Base-by-base conservation (phyloP, 192 early-diverging fungal species). In the Endogone sp. region DNA sequence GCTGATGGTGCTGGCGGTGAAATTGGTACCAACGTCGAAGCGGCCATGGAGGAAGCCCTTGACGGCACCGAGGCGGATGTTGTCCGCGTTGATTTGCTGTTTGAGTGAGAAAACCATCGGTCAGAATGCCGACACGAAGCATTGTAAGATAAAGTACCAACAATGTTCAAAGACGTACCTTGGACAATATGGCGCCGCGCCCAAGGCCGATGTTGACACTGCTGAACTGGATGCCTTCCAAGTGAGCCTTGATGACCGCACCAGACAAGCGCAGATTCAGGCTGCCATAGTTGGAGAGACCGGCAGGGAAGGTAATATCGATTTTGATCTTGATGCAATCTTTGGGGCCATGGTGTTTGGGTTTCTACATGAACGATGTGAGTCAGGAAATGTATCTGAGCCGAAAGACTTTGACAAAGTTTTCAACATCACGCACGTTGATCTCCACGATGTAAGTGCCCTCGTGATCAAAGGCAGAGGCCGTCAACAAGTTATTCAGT, bases 391-490 rank as follows among this genome's bases (percentile, higher is more conserved):
- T n/a, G n/a, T n/a, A n/a, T n/a, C n/a, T n/a, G n/a, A 11, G 37
- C 37, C 16, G 37, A 6, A 16, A 49, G 37, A 49, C 6, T 16
- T 6, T 49, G 1, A 49, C 37, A 16, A 6, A 16, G 37, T 49
- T 49, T 49, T 16, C 6, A 16, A 1, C 6, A 1, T 29, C 22
- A 22, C 49, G 58, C 3, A 64, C 31, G 29, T 69, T 70, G 23
- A 75, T 60, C 49, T 75, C 64, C 63, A 75, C 64, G 62, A 65
- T 27, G 20, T 75, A 75, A 58, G 65, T 21, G 0, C 73, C 73
- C 29, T 75, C 64, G n/a, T 75, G 56, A 16, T 75, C 63, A 31
- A 75, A 70, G 6, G 73, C 63, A 28, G 68, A 24, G 11, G 70
- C 24, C 0, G 37, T 11, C 0, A 75, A 66, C 20, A 11, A 11